Evolutionary conservation across 257 asterid species (phyloP).

Genomic region (Mentha longifolia): DNA sequence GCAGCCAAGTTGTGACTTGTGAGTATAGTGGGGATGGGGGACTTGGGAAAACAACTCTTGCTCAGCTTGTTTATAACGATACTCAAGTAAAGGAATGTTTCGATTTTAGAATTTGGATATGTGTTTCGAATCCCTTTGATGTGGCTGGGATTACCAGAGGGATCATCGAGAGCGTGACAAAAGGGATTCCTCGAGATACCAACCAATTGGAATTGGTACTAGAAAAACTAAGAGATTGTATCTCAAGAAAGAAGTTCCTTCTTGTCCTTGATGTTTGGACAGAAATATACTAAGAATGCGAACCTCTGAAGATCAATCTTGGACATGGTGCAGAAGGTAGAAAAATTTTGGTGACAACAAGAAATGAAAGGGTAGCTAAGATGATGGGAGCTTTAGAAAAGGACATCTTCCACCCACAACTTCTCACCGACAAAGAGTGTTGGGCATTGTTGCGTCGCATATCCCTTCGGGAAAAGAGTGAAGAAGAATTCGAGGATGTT

Average conservation of each 20-base stretch:
- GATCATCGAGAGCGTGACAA: background rate
- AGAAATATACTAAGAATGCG: background rate
- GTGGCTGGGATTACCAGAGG: constrained; percentile 6
- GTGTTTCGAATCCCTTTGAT: constrained; percentile 1
- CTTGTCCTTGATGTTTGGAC: constrained; percentile 35
- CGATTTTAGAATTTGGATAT: constrained; percentile 35
- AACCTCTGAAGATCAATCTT: background rate
- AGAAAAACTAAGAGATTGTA: background rate
- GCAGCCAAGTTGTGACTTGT: no score
- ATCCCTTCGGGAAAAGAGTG: background rate
- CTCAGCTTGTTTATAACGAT: no score
- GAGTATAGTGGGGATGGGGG: no score
- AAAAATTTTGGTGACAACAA: constrained; percentile 4
- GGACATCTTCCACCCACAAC: background rate
- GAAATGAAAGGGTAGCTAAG: background rate
- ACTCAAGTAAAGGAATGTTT: background rate
- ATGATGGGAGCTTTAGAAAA: background rate
- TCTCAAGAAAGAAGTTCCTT: constrained; percentile 14
- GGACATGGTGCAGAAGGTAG: background rate
- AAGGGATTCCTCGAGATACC: background rate
- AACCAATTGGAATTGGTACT: background rate
- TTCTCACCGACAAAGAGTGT: background rate
- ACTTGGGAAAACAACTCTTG: no score
- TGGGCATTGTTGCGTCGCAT: background rate
- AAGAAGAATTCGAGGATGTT: background rate